Evolutionary conservation across 2,329 filamentous ascomycete genomes (phyloP).

Genomic region (Penicillium sp.): DNA sequence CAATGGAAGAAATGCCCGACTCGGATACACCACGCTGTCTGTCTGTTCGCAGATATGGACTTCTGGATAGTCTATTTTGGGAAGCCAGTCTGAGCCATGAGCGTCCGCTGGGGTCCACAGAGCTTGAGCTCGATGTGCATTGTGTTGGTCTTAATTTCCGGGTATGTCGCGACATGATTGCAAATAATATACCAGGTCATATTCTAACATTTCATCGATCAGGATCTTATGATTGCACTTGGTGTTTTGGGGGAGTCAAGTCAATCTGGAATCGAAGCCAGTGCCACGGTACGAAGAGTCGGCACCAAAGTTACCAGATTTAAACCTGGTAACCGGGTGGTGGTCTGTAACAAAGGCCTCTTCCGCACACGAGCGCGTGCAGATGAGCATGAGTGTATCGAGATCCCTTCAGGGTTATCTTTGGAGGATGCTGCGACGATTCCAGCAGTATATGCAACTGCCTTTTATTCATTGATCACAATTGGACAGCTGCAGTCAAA

Average conservation of each 20-base stretch:
- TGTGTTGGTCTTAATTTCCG: conserved; percentile 17
- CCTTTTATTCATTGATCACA: conserved; percentile 22
- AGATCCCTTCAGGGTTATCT: conserved; percentile 10
- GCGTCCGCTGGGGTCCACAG: not conserved
- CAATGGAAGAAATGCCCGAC: not conserved
- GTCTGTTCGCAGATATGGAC: not conserved
- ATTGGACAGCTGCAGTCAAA: conserved; percentile 21
- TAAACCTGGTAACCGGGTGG: conserved; percentile 33
- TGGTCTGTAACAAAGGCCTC: conserved; percentile 10
- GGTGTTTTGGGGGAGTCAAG: conserved; percentile 30
- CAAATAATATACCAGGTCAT: too few relatives aligned
- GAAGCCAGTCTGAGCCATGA: not conserved
- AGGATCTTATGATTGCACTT: conserved; percentile 29
- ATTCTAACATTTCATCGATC: too few relatives aligned
- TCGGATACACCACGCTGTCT: not conserved
- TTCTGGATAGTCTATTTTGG: not conserved
- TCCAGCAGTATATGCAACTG: conserved; percentile 15
- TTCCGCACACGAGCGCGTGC: conserved; percentile 9
- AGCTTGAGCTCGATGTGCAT: conserved; percentile 16
- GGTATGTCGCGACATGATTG: not conserved
- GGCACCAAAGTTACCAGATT: conserved; percentile 29
- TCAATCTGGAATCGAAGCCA: conserved; percentile 33
- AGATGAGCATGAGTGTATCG: conserved; percentile 1
- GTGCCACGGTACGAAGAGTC: conserved; percentile 32
- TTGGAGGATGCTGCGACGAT: conserved; percentile 21